phyloP scores from a whole-genome alignment of 306 rosid genomes.

The Cucurbita argyrosperma region DNA sequence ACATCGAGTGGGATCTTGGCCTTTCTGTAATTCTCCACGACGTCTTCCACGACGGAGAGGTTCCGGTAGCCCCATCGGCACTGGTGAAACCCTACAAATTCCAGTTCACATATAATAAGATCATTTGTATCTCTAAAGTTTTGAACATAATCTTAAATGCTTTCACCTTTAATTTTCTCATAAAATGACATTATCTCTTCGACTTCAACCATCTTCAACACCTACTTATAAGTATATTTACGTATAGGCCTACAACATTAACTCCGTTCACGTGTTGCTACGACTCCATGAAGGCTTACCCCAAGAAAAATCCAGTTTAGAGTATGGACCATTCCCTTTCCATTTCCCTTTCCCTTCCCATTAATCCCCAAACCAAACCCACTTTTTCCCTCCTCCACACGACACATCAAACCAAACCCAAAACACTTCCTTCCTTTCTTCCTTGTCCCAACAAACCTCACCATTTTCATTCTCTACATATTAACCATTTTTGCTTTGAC shows the following conservation, averaged over 20 bases:
- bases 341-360: not conserved
- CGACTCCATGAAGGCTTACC: not conserved
- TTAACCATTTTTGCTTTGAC: too few species aligned
- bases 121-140: too few species aligned
- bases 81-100: constrained; percentile 71
- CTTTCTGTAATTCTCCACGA: constrained; percentile 68
- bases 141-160: too few species aligned
- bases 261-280: not conserved
- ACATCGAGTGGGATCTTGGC: constrained; percentile 89
- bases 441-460: not conserved
- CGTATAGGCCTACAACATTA: not conserved
- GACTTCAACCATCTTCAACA: too few species aligned
- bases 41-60: constrained; percentile 83
- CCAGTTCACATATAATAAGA: not conserved
- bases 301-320: not conserved
- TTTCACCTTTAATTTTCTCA: too few species aligned
- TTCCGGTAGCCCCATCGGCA: constrained; percentile 99
- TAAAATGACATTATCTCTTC: too few species aligned
- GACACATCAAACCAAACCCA: not conserved
- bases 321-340: not conserved
- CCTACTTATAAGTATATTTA: too few species aligned
- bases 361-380: not conserved
- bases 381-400: not conserved
- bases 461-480: not conserved
- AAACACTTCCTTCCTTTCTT: not conserved